A percentile compares a stretch with the other conserved stretches of the same genome.
phyloP scores from a whole-genome alignment of 2,329 filamentous ascomycete genomes.

The Microdochium nivale region DNA sequence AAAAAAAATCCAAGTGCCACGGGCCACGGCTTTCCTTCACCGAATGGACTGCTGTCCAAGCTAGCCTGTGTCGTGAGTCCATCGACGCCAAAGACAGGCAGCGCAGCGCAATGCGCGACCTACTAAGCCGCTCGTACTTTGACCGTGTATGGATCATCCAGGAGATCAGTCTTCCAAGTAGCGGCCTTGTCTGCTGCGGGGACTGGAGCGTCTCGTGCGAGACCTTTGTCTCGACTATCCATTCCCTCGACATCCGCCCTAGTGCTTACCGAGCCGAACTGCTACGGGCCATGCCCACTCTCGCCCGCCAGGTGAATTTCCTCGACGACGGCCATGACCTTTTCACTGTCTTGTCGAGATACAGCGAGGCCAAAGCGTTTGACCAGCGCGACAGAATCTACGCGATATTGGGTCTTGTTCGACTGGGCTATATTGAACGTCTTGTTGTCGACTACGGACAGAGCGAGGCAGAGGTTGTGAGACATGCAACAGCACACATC shows the following conservation, averaged over 20 bases:
- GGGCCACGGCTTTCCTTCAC: too few species aligned
- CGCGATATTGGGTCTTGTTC: not conserved
- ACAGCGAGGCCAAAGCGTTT: not conserved
- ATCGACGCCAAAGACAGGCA: not conserved
- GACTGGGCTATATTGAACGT: not conserved
- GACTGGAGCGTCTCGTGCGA: not conserved
- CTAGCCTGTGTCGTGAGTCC: not conserved
- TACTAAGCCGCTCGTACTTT: not conserved
- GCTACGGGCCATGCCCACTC: not conserved
- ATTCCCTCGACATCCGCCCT: not conserved
- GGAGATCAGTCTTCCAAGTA: not conserved
- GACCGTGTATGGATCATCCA: not conserved
- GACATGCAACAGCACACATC: not conserved
- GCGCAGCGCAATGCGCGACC: not conserved
- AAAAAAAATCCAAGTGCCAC: not conserved
- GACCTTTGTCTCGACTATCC: not conserved
- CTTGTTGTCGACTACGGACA: not conserved
- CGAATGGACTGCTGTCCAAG: not conserved
- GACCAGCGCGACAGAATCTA: not conserved
- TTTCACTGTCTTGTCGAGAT: not conserved
- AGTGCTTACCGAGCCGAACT: not conserved
- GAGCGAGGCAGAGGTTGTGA: not conserved
- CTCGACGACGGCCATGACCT: not conserved
- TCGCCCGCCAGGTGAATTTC: not conserved
- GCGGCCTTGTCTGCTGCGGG: not conserved